These are phyloP conservation scores for Leccinum variicolor DNA, from an alignment of 768 basidiomycete species.

Conservation along the genomic window DNA sequence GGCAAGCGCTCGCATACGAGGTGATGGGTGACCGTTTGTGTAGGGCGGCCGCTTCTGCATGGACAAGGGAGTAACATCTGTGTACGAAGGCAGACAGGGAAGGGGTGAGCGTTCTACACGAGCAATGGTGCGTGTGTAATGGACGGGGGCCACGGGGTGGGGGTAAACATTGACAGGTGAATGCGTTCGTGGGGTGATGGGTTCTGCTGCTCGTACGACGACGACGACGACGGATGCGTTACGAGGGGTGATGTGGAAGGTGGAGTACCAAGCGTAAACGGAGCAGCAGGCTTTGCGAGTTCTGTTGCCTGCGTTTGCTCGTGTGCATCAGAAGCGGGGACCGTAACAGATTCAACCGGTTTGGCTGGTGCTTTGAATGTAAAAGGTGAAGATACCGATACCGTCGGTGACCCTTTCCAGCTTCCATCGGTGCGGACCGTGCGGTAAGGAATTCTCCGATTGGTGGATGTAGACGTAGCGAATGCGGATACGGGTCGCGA, in stretches of 20 bases:
- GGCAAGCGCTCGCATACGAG: no score
- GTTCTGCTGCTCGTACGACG: no score
- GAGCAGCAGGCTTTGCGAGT: constrained; percentile 4
- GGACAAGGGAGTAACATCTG: no score
- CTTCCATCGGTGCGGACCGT: constrained; percentile 19
- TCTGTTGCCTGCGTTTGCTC: constrained; percentile 8
- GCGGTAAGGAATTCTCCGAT: constrained; percentile 5
- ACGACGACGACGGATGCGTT: no score
- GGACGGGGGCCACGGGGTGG: no score
- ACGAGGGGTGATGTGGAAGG: neutral
- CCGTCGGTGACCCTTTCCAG: constrained; percentile 11
- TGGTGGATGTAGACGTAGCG: constrained; percentile 6
- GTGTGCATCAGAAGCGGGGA: constrained; percentile 2
- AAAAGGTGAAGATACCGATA: constrained; percentile 19
- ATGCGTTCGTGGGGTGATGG: no score
- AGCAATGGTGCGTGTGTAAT: no score
- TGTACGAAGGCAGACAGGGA: no score
- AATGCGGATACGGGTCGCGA: constrained; percentile 7
- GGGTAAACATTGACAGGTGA: no score
- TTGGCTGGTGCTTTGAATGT: constrained; percentile 27
- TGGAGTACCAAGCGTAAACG: constrained; percentile 26
- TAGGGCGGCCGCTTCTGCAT: no score
- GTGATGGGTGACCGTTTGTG: no score
- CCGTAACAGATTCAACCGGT: constrained; percentile 18
- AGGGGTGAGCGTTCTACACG: no score